Base-by-base conservation (phyloP, 106 monocot genomes). In the Dioscorea alata region DNA sequence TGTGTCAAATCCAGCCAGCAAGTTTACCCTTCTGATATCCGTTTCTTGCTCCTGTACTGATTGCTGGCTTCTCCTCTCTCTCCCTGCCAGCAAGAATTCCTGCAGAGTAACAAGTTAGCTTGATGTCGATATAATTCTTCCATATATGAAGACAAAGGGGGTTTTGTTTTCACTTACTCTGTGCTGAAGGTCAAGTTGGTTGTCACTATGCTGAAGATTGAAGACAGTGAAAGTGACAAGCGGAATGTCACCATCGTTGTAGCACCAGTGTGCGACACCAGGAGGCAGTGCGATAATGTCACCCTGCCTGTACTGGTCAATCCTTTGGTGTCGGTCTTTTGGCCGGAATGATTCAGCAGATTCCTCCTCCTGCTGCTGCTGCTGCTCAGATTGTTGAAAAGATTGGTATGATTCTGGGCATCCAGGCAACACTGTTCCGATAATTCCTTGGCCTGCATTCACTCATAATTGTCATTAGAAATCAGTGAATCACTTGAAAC, bases 301-400 rank as follows among this genome's bases (percentile, higher is more conserved):
- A 1, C 90, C 87, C 56, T 79, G 51, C 0, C 73, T 65, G 70
- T 86, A 73, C 23, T 68, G 50, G 35, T 68, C 76, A 69, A 91
- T 57, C 53, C 63, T 76, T 74, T 91, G 84, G 71, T 91, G 84
- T 70, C 84, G 77, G 61, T 86, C 89, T 23, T 74, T 66, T 19
- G 9, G 54, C 54, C 0, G 7, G 51, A 61, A 49, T 6, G 60
- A 71, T 33, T 63, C 17, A 4, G 13, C 0, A 0, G 12, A 4
- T 13, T 63, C 32, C 15, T 32, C 42, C 23, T 50, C 7, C 32
- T 24, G 56, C 20, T 19, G 57, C n/a, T 48, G 33, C 50, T 66
- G 33, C 15, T 42, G 31, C 8, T 61, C 48, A 10, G 24, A 0
- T 13, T 66, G 50, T 50, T 70, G 69, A 14, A 78, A 59, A 4